These are phyloP conservation scores for Sedum album DNA, from an alignment of 164 flowering plant genomes.

Conservation along the genomic window DNA sequence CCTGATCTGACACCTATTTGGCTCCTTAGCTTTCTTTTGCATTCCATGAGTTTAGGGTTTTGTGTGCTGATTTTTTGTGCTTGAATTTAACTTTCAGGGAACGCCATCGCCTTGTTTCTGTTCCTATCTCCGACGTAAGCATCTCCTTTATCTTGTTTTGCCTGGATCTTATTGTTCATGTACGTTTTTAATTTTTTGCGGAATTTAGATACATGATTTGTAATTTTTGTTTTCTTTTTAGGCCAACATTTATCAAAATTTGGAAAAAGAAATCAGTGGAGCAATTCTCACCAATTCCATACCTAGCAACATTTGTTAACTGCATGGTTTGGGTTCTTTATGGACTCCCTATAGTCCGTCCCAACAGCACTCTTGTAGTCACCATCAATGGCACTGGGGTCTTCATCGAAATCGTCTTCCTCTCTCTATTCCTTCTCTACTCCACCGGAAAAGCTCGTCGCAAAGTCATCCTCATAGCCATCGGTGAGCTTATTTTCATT, in stretches of 20 bases:
- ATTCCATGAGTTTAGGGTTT: too few relatives aligned
- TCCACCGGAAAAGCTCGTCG: neutral
- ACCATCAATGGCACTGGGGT: neutral
- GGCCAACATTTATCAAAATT: constrained; percentile 77
- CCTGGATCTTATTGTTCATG: neutral
- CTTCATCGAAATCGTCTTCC: neutral
- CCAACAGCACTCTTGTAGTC: constrained; percentile 40
- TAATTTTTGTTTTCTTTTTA: constrained; percentile 19
- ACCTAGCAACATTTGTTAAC: constrained; percentile 60
- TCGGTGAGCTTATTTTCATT: neutral
- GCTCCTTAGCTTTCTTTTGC: too few relatives aligned
- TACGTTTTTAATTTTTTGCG: neutral
- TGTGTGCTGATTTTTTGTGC: neutral
- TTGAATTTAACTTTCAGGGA: constrained; percentile 2
- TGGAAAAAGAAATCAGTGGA: constrained; percentile 72
- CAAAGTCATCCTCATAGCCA: neutral
- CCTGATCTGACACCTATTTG: too few relatives aligned
- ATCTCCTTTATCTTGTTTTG: neutral
- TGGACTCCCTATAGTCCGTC: constrained; percentile 71
- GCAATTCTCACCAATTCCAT: constrained; percentile 66
- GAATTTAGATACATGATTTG: neutral
- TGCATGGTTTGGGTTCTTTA: constrained; percentile 76
- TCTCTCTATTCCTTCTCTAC: neutral
- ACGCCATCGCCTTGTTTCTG: constrained; percentile 2
- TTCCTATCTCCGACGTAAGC: constrained; percentile 11